Base-by-base conservation (phyloP, 352 stramenopile species). In the Phytophthora foliorum region DNA sequence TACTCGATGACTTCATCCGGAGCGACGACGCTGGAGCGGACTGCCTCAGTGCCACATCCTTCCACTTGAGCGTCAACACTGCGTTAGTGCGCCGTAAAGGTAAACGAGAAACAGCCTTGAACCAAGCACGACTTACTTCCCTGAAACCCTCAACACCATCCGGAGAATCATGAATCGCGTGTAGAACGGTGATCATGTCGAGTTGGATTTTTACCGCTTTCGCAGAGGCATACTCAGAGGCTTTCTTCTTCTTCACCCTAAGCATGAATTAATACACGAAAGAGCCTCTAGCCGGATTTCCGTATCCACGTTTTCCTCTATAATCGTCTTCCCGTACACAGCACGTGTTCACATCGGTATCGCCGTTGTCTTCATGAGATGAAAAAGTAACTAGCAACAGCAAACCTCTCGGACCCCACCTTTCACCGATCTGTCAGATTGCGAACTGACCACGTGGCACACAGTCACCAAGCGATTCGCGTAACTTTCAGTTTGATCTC, bases 81-180 rank as follows among this genome's bases (percentile, higher is more conserved):
- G 54, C 53, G 10, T 61, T 70, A 21, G 64, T 63, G 1, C 62
- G 11, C 45, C 46, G 22, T 69, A 63, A 31, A 63, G 57, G 42
- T 42, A 42, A 63, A 62, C 13, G 51, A 0, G 42, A 69, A 13
- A 69, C 42, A 17, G 50, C 44, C 27, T 63, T 52, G 13, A 69
- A 57, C 42, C 48, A 58, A 2, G 44, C 11, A 2, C 38, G 34
- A 10, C 58, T 27, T 2, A 11, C 17, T 8, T 59, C 27, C 3
- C 0, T 58, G 9, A 53, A 38, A 4, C 42, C 19, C 45, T 54
- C 13, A 7, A 39, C 38, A 27, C 1, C 38, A 14, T 2, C 0
- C 2, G 44, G 16, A 1, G 56, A 55, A 48, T 58, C 36, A 2
- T 58, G 36, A 46, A 54, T 38, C 2, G 13, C 7, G 17, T 66